These are phyloP conservation scores for Puccinia coronata DNA, from an alignment of 1,284 basidiomycete genomes.

Conservation along the genomic window DNA sequence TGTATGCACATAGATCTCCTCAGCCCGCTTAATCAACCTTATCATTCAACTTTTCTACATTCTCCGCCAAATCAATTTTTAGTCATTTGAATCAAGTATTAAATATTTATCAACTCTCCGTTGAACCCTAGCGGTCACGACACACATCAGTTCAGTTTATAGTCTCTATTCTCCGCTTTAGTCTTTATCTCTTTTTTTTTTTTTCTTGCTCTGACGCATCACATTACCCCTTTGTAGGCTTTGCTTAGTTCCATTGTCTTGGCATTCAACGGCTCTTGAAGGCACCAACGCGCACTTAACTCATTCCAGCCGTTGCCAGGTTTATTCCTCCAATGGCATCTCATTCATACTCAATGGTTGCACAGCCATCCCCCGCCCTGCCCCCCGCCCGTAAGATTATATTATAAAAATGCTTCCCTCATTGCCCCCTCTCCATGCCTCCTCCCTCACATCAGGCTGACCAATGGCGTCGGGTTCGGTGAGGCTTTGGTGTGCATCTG, in stretches of 20 bases:
- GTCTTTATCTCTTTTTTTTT: no score
- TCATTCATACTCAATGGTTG: slow-evolving; percentile 40
- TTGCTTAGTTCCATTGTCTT: slow-evolving; percentile 9
- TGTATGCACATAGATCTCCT: neutral
- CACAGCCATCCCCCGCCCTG: slow-evolving; percentile 35
- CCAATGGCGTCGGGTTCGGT: neutral
- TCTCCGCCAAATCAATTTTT: neutral
- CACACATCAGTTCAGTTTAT: slow-evolving; percentile 8
- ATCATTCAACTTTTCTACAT: neutral
- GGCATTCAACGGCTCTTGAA: slow-evolving; percentile 18
- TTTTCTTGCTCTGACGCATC: no score
- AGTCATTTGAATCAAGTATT: slow-evolving; percentile 5
- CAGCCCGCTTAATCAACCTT: slow-evolving; percentile 4
- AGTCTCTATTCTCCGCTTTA: neutral
- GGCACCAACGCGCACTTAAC: neutral
- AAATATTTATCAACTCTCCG: slow-evolving; percentile 10
- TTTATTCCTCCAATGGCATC: slow-evolving; percentile 22
- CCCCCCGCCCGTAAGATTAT: slow-evolving; percentile 32
- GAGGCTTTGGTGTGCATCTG: neutral
- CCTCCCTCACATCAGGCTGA: neutral
- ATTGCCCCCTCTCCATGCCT: neutral
- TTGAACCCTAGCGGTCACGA: slow-evolving; percentile 27
- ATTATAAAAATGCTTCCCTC: neutral
- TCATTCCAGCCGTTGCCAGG: slow-evolving; percentile 6
- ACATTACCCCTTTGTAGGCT: neutral